Conservation (phyloP, 2,329 filamentous ascomycete genomes). For the Epichloe brachyelytri region DNA sequence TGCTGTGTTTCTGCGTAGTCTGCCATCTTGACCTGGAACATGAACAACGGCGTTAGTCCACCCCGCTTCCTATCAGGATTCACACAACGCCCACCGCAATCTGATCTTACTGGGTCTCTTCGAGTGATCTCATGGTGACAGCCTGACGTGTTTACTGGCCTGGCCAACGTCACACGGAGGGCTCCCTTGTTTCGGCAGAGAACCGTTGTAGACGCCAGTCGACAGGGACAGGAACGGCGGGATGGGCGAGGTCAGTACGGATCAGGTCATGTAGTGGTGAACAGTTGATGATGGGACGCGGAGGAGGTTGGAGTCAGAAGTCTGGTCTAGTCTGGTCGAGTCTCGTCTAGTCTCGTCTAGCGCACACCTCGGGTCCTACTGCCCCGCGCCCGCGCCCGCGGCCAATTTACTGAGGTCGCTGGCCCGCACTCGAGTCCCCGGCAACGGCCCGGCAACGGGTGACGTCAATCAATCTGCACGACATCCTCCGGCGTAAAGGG, state of each 20-base stretch:
- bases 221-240: background rate
- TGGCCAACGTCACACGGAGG: background rate
- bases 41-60: background rate
- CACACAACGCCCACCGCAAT: background rate
- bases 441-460: background rate
- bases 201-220: background rate
- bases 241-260: background rate
- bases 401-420: too few relatives aligned
- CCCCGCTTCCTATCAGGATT: background rate
- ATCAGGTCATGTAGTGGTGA: background rate
- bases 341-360: background rate
- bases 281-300: background rate
- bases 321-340: background rate
- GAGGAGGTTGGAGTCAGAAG: background rate
- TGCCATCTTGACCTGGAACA: slow-evolving; percentile 51
- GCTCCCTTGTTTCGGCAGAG: background rate
- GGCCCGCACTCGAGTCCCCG: background rate
- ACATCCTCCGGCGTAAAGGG: background rate
- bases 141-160: background rate
- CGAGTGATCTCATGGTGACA: slow-evolving; percentile 23
- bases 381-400: too few relatives aligned
- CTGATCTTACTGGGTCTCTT: slow-evolving; percentile 24
- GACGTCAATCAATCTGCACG: background rate
- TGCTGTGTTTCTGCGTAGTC: slow-evolving; percentile 44
- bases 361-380: background rate